Percentiles rank a stretch among this genome's conserved stretches.
Conservation (phyloP, 148 eudicot species). For the Chenopodium quinoa region DNA sequence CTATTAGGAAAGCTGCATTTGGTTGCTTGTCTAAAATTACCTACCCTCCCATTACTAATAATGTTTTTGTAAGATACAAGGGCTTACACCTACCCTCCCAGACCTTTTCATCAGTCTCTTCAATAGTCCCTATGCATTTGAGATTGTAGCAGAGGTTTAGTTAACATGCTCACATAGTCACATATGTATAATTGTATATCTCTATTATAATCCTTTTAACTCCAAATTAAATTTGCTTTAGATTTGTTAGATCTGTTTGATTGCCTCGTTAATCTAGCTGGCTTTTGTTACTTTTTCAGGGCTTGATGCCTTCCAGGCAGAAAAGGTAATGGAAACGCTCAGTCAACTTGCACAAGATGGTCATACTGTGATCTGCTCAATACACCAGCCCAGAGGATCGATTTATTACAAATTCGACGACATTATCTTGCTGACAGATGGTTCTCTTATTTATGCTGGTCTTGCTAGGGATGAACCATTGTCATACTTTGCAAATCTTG, state of each 20-base stretch:
- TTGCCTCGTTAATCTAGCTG: neutral
- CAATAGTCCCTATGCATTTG: neutral
- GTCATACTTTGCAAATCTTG: slow-evolving; percentile 71
- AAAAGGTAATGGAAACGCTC: slow-evolving; percentile 97
- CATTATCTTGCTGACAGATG: slow-evolving; percentile 83
- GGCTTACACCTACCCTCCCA: neutral
- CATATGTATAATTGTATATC: no score
- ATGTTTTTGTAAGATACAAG: no score
- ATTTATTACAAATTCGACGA: slow-evolving; percentile 94
- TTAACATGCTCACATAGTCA: neutral
- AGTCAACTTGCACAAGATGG: slow-evolving; percentile 94
- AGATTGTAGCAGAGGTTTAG: neutral
- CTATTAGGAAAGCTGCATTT: no score
- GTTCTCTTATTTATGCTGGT: slow-evolving; percentile 86
- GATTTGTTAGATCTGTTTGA: neutral
- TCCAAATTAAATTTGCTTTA: no score
- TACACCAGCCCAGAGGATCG: slow-evolving; percentile 98
- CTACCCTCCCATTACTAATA: no score
- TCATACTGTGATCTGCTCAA: slow-evolving; percentile 96
- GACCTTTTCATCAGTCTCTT: neutral
- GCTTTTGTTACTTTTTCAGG: slow-evolving; percentile 52
- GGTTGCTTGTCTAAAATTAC: no score
- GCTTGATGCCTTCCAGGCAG: slow-evolving; percentile 99
- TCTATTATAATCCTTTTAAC: neutral
- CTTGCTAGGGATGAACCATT: slow-evolving; percentile 76